These are phyloP conservation scores for Linderina pennispora DNA, from an alignment of 192 early-diverging fungal genomes.

Conservation along the genomic window DNA sequence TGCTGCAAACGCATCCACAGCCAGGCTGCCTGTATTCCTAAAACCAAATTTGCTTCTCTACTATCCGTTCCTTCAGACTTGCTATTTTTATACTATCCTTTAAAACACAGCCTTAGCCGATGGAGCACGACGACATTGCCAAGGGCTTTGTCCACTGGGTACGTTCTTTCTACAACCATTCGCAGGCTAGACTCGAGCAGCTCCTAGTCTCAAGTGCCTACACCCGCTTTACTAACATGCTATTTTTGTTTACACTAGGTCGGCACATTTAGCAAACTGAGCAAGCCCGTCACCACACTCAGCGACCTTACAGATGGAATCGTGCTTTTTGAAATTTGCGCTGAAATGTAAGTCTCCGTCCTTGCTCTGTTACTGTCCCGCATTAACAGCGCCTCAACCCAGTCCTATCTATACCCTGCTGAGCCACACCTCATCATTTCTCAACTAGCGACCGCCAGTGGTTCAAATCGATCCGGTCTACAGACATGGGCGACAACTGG, in stretches of 20 bases:
- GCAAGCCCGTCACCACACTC: conserved; percentile 29
- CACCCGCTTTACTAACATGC: not conserved
- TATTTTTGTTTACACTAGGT: no score
- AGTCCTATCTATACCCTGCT: no score
- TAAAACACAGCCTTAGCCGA: no score
- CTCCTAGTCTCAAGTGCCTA: not conserved
- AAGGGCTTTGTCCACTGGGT: conserved; percentile 46
- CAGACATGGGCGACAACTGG: conserved; percentile 88
- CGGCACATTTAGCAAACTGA: conserved; percentile 34
- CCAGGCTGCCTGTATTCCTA: no score
- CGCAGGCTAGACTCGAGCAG: not conserved
- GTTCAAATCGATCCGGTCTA: conserved; percentile 74
- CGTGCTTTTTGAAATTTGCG: conserved; percentile 73
- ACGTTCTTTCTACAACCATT: conserved; percentile 1
- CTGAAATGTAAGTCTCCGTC: conserved; percentile 67
- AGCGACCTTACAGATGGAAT: conserved; percentile 75
- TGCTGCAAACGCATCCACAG: no score
- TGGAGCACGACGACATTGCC: conserved; percentile 42
- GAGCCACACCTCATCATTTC: no score
- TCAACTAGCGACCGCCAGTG: conserved; percentile 77
- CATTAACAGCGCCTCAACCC: no score
- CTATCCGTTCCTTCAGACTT: no score
- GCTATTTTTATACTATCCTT: no score
- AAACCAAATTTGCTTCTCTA: no score
- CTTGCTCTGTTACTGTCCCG: not conserved